Base-by-base conservation (phyloP, 179 eudicot species). In the Spergularia azorica region DNA sequence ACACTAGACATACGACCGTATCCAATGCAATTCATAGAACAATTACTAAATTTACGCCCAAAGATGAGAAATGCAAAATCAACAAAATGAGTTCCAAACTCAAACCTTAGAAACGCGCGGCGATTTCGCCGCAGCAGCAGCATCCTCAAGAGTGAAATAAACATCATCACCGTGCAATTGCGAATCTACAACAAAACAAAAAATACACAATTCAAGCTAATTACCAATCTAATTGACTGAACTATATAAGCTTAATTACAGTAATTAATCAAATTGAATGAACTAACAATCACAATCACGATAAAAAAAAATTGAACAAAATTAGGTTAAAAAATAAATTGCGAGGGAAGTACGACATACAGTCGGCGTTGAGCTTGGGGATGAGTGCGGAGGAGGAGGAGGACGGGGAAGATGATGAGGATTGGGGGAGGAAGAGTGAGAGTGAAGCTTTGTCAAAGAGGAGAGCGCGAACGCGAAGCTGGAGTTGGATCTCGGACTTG, bases 91-190 rank as follows among this genome's bases (percentile, higher is more conserved):
- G 20, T 43, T 43, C 8, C 6, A 36, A 75, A 20, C 16, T 39
- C 17, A 16, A 67, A 81, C 84, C 84, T 81, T 81, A 3, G 76
- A 72, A 50, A 64, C 68, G 1, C 48, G 71, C 16, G 67, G 79
- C 41, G 56, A 54, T 26, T 26, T 26, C 32, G 32, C 32, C 32
- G 2, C 32, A 68, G 80, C 26, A 52, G 20, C 32, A 39, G 39
- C 72, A 62, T 77, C 81, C 21, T 81, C 98, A 60, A 91, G 84
- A 57, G 97, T 91, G 75, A 88, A 93, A 81, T 93, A 95, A 70
- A 95, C 85, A 82, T 95, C 99, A 85, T 95, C 99, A 12, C 90
- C 98, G 50, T 90, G 98, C 88, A 95, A 87, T 89, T 93, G 90
- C 90, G 93, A 85, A 90, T 91, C 99, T 95, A 6, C 9, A 56